These are phyloP conservation scores for Chytriomyces sp. DNA, from an alignment of 192 early-diverging fungal species.

Conservation along the genomic window DNA sequence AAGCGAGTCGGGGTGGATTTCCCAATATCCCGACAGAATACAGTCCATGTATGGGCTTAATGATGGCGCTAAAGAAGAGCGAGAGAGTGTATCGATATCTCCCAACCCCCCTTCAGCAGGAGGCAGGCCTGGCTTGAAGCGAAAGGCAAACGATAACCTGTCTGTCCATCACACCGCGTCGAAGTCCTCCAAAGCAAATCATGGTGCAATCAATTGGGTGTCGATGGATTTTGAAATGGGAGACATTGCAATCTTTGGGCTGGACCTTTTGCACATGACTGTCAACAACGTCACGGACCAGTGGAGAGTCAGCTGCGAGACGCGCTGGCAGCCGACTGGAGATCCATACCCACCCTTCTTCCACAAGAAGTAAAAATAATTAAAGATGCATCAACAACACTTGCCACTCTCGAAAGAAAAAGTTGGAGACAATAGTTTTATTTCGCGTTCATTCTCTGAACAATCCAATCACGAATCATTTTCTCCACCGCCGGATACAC, in stretches of 20 bases:
- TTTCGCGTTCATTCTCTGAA: neutral
- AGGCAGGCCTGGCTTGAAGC: neutral
- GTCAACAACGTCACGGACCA: constrained; percentile 41
- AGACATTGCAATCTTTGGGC: constrained; percentile 46
- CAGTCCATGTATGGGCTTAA: constrained; percentile 16
- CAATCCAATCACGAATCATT: neutral
- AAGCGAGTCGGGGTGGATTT: constrained; percentile 42
- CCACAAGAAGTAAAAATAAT: neutral
- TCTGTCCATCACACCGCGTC: neutral
- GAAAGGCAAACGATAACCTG: neutral
- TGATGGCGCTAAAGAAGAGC: neutral
- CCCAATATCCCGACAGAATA: constrained; percentile 41
- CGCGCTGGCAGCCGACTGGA: constrained; percentile 45
- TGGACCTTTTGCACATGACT: constrained; percentile 50
- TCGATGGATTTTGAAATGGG: constrained; percentile 44
- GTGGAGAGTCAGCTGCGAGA: constrained; percentile 55
- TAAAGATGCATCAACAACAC: no score
- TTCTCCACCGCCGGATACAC: constrained; percentile 37
- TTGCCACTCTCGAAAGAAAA: no score
- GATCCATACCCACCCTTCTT: constrained; percentile 35
- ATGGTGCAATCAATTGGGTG: constrained; percentile 39
- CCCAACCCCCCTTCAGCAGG: neutral
- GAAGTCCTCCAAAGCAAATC: no score
- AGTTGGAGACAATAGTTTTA: no score
- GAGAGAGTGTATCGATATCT: neutral